Base-by-base conservation (phyloP, 495 filamentous ascomycete genomes). In the Daldinia loculata region DNA sequence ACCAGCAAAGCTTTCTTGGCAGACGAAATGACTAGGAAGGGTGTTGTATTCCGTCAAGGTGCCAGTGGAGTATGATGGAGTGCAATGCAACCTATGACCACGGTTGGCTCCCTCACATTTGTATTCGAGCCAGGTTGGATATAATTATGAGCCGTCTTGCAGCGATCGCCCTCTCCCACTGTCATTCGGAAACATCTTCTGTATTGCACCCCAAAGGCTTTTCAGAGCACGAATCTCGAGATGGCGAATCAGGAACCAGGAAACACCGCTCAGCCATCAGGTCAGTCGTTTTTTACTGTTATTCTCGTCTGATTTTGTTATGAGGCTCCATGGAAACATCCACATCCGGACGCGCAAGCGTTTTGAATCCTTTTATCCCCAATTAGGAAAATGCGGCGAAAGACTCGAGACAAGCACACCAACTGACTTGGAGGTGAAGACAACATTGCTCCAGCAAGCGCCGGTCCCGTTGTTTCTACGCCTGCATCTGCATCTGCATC, bases 221-320 rank as follows among this genome's bases (percentile, higher is more conserved):
- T 52, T 39, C 36, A 29, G 22, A 60, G 67, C 66, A 70, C 56
- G 19, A 67, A 67, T 61, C 26, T 34, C 52, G 61, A 63, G 26
- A 74, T 70, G 71, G 50, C 71, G 67, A 74, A 74, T 74, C 71
- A 70, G 67, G 22, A 67, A 50, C 39, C 67, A 58, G 62, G 39
- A 41, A 67, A 60, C 63, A 67, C 19, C 36, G 53, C 71, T 56
- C 63, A 74, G 71, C 67, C 71, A 56, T 63, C 63, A 66, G 67
- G 71, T 74, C 58, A 63, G 71, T 74, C 52, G 56, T 60, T 63
- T 70, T 24, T 14, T 53, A 27, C 26, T 53, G 12, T 17, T 1
- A 0, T 26, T 30, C 58, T 67, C 52, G 61, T 41, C 45, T 60
- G 66, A 59, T 69, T 51, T n/a, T 65, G 56, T 70, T 50, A 36